phyloP scores from a whole-genome alignment of 1,284 basidiomycete genomes.

The Amylostereum areolatum region DNA sequence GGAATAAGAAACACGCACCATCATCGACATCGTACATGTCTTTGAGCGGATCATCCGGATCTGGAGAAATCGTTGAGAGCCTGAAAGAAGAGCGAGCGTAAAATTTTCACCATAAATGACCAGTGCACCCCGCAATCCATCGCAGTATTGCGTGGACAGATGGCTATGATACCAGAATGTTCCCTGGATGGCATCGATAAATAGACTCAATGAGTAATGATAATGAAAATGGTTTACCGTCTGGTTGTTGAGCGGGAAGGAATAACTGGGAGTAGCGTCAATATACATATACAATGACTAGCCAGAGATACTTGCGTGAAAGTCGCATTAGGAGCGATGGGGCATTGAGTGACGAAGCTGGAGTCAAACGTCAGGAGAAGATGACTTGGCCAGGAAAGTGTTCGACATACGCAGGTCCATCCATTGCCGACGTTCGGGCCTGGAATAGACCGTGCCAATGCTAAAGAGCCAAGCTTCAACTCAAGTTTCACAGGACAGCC shows the following conservation, averaged over 20 bases:
- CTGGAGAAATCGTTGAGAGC: slow-evolving; percentile 16
- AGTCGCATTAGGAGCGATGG: slow-evolving; percentile 8
- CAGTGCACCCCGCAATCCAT: slow-evolving; percentile 25
- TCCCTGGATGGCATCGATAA: slow-evolving; percentile 14
- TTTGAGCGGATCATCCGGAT: slow-evolving; percentile 10
- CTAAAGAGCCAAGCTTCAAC: slow-evolving; percentile 11
- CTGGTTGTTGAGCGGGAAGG: slow-evolving; percentile 16
- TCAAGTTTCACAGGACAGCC: neutral
- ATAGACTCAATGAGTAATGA: neutral
- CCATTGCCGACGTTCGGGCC: slow-evolving; percentile 20
- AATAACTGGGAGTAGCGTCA: slow-evolving; percentile 10
- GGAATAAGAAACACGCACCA: slow-evolving; percentile 5
- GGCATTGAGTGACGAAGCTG: slow-evolving; percentile 12
- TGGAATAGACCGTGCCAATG: slow-evolving; percentile 15
- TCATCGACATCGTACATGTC: slow-evolving; percentile 11
- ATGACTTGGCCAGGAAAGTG: too few relatives aligned
- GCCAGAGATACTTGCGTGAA: slow-evolving; percentile 5
- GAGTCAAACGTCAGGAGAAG: neutral
- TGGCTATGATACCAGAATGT: slow-evolving; percentile 33
- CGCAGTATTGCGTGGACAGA: slow-evolving; percentile 33
- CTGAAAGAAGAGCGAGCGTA: neutral
- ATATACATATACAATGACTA: too few relatives aligned
- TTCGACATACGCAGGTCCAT: slow-evolving; percentile 22
- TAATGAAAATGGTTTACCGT: slow-evolving; percentile 4
- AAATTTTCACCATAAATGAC: slow-evolving; percentile 14